Evolutionary conservation across 768 basidiomycete genomes (phyloP).

Genomic region (Pleurotus djamor): DNA sequence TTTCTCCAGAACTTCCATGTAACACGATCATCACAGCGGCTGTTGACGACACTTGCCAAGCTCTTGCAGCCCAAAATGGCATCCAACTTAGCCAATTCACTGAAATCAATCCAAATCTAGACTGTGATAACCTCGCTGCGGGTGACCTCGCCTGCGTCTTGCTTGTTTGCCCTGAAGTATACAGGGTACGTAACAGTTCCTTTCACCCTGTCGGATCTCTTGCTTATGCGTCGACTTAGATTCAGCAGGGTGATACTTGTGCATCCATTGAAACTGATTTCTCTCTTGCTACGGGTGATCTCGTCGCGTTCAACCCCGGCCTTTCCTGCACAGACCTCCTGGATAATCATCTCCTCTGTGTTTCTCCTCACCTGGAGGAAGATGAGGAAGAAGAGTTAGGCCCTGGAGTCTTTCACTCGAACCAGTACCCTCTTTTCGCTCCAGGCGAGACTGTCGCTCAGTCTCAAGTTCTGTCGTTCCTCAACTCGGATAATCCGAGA

Average conservation of each 20-base stretch:
- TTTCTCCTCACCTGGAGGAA: background rate
- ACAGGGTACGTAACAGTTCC: background rate
- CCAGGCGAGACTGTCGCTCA: background rate
- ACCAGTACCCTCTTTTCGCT: background rate
- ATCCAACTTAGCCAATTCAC: slow-evolving; percentile 3
- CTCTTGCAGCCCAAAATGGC: background rate
- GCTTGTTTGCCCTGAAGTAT: background rate
- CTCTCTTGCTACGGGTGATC: background rate
- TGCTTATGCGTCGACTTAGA: background rate
- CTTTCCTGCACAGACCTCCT: background rate
- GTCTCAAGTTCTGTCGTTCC: slow-evolving; percentile 1
- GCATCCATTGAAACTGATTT: background rate
- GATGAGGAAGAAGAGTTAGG: background rate
- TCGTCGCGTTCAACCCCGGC: background rate
- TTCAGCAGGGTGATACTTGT: background rate
- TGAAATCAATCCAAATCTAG: background rate
- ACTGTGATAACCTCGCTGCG: slow-evolving; percentile 5
- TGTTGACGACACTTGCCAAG: background rate
- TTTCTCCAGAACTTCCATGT: background rate
- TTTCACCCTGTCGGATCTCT: background rate
- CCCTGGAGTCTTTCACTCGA: background rate
- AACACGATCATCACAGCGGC: background rate
- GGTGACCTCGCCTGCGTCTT: slow-evolving; percentile 6
- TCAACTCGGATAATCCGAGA: background rate
- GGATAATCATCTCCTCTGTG: background rate